phyloP scores from a whole-genome alignment of 495 filamentous ascomycete genomes.

The Bryoglossum gracile region DNA sequence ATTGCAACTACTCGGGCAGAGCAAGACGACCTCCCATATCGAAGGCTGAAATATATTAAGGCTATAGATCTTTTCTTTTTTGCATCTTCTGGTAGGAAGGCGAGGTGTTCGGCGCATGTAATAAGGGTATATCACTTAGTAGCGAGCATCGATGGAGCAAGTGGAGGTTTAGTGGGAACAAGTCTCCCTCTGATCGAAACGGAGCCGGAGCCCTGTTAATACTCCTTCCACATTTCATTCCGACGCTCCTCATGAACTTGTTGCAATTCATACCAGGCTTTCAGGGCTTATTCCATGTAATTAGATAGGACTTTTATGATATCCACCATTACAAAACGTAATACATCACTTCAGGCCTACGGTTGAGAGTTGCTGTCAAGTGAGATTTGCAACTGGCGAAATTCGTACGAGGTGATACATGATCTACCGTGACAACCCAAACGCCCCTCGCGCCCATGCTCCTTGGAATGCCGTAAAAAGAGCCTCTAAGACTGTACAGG shows the following conservation, averaged over 20 bases:
- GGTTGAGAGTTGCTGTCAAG: too few relatives aligned
- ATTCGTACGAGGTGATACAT: too few relatives aligned
- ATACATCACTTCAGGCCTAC: background rate
- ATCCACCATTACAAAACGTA: slow-evolving; percentile 17
- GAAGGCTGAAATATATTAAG: slow-evolving; percentile 36
- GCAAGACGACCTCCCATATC: slow-evolving; percentile 45
- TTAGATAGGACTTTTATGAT: slow-evolving; percentile 27
- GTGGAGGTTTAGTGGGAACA: slow-evolving; percentile 9
- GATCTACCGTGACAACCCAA: too few relatives aligned
- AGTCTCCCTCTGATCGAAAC: slow-evolving; percentile 3
- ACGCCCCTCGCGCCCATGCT: too few relatives aligned
- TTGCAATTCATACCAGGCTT: slow-evolving; percentile 22
- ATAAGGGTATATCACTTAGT: slow-evolving; percentile 17
- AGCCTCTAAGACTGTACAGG: slow-evolving; percentile 5
- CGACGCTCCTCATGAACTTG: slow-evolving; percentile 20
- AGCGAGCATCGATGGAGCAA: slow-evolving; percentile 26
- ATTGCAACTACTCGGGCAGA: slow-evolving; percentile 72
- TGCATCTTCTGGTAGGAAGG: slow-evolving; percentile 21
- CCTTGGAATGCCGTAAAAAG: slow-evolving; percentile 1
- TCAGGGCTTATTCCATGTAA: slow-evolving; percentile 25
- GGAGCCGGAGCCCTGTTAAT: slow-evolving; percentile 5
- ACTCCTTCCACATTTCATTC: slow-evolving; percentile 9
- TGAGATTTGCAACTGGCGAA: too few relatives aligned
- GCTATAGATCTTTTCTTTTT: slow-evolving; percentile 20
- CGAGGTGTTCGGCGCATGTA: slow-evolving; percentile 27